Conservation (phyloP, 2,329 filamentous ascomycete species). For the Alternaria atra region DNA sequence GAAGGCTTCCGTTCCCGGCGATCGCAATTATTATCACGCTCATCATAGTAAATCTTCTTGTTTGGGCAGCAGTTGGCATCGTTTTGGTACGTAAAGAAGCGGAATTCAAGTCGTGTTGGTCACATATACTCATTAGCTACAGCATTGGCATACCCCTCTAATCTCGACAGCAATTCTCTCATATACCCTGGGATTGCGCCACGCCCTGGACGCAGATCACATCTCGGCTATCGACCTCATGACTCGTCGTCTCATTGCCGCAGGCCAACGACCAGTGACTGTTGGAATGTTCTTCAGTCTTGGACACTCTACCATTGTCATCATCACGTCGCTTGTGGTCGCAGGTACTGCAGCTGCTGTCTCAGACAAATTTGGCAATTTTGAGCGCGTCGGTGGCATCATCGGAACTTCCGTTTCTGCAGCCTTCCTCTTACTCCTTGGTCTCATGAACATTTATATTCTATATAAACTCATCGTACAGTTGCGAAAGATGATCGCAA, state of each 20-base stretch:
- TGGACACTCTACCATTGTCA: slow-evolving; percentile 91
- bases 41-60: slow-evolving; percentile 62
- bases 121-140: background rate
- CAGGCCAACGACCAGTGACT: slow-evolving; percentile 84
- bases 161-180: slow-evolving; percentile 83
- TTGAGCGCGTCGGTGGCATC: slow-evolving; percentile 82
- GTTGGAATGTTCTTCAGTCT: slow-evolving; percentile 95
- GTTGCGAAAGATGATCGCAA: slow-evolving; percentile 68
- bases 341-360: slow-evolving; percentile 89
- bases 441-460: slow-evolving; percentile 85
- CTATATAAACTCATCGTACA: slow-evolving; percentile 77
- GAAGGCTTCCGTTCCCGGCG: slow-evolving; percentile 64
- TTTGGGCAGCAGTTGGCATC: slow-evolving; percentile 67
- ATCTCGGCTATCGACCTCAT: slow-evolving; percentile 92
- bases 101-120: background rate
- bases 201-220: slow-evolving; percentile 98
- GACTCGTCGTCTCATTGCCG: slow-evolving; percentile 86
- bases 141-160: slow-evolving; percentile 62
- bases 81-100: slow-evolving; percentile 58
- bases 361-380: slow-evolving; percentile 80
- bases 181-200: slow-evolving; percentile 87
- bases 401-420: slow-evolving; percentile 90
- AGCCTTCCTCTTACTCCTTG: slow-evolving; percentile 81
- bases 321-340: slow-evolving; percentile 89
- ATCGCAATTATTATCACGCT: slow-evolving; percentile 66